Conservation (phyloP, 495 filamentous ascomycete genomes). For the Neurospora sp. region DNA sequence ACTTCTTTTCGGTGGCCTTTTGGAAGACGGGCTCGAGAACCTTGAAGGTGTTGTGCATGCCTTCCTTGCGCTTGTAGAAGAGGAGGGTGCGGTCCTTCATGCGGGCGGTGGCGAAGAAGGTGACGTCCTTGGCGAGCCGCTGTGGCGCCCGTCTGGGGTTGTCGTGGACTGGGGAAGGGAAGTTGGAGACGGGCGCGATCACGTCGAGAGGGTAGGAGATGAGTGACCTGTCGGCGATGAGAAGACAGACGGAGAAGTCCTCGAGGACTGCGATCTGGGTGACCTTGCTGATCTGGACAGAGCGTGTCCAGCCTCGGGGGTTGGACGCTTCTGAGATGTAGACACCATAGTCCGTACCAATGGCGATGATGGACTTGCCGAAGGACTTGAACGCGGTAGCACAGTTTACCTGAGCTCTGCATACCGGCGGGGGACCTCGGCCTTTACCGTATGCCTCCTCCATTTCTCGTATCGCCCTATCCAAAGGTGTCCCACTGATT, state of each 20-base stretch:
- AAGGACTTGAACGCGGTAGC: slow-evolving; percentile 77
- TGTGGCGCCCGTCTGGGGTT: slow-evolving; percentile 70
- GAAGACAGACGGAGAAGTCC: slow-evolving; percentile 83
- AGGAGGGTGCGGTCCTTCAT: slow-evolving; percentile 95
- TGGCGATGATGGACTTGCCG: slow-evolving; percentile 81
- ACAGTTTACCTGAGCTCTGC: slow-evolving; percentile 79
- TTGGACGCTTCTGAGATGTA: slow-evolving; percentile 78
- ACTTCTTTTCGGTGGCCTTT: slow-evolving; percentile 68
- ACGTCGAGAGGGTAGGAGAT: slow-evolving; percentile 93
- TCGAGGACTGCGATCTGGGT: slow-evolving; percentile 93
- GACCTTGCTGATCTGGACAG: slow-evolving; percentile 63
- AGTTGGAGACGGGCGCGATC: slow-evolving; percentile 64
- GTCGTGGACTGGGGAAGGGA: slow-evolving; percentile 49
- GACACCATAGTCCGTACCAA: slow-evolving; percentile 92
- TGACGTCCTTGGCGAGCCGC: slow-evolving; percentile 85
- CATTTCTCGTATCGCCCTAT: slow-evolving; percentile 81
- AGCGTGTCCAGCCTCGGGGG: slow-evolving; percentile 79
- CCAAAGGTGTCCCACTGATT: slow-evolving; percentile 83
- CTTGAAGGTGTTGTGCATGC: slow-evolving; percentile 86
- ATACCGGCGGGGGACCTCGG: slow-evolving; percentile 62
- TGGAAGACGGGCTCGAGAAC: slow-evolving; percentile 92
- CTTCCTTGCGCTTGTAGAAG: slow-evolving; percentile 94
- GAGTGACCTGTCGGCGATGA: slow-evolving; percentile 82
- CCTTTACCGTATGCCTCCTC: slow-evolving; percentile 62
- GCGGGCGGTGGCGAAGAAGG: slow-evolving; percentile 87